Conservation (phyloP, 257 asterid species). For the Forsythia suspensa region DNA sequence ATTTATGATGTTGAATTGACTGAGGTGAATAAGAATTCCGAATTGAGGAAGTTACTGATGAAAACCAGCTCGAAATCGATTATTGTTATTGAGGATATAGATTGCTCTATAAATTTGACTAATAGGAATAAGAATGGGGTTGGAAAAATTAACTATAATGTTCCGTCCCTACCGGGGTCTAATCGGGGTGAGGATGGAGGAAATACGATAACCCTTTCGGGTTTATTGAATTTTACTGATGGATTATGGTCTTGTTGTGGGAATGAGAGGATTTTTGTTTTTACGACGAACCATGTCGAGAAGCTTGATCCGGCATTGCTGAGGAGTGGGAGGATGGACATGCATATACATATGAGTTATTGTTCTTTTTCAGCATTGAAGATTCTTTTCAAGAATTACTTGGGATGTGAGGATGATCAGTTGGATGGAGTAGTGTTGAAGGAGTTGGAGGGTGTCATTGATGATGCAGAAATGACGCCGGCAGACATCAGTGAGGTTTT, state of each 20-base stretch:
- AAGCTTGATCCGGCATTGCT: constrained; percentile 55
- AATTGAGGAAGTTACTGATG: constrained; percentile 44
- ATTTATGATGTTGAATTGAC: constrained; percentile 52
- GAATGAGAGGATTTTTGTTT: constrained; percentile 45
- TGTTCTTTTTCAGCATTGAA: constrained; percentile 37
- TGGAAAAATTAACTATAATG: constrained; percentile 4
- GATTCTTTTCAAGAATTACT: constrained; percentile 44
- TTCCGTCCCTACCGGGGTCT: not conserved
- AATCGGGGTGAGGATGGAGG: constrained; percentile 32
- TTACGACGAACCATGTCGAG: constrained; percentile 50
- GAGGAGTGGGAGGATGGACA: constrained; percentile 58
- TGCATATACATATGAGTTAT: constrained; percentile 49
- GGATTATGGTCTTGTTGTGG: constrained; percentile 59
- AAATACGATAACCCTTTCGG: constrained; percentile 43
- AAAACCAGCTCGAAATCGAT: constrained; percentile 45
- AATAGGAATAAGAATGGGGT: constrained; percentile 26
- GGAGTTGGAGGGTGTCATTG: constrained; percentile 29
- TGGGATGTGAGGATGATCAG: constrained; percentile 31
- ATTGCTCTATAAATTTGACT: constrained; percentile 46
- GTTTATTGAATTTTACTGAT: constrained; percentile 47
- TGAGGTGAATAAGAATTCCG: constrained; percentile 44
- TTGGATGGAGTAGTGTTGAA: constrained; percentile 24
- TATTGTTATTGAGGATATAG: constrained; percentile 52
- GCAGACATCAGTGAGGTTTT: constrained; percentile 47
- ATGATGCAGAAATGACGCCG: constrained; percentile 45